Evolutionary conservation across 805 yeast species (phyloP).

Genomic region (Tetrapisispora taiwanensis): DNA sequence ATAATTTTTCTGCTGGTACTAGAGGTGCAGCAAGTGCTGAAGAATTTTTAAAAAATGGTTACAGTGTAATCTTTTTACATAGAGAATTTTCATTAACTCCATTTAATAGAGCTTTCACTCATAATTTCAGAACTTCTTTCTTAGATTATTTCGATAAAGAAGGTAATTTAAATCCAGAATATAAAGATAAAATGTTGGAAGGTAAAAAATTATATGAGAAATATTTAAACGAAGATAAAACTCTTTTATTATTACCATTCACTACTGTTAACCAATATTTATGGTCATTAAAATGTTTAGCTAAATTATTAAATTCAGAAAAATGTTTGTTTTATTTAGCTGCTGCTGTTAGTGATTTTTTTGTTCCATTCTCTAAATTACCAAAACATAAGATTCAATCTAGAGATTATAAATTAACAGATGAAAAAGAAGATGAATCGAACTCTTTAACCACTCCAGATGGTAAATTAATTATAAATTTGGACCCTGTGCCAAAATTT

Average conservation of each 20-base stretch:
- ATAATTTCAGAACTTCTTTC: constrained; percentile 66
- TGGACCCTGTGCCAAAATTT: constrained; percentile 95
- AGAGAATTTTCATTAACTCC: constrained; percentile 89
- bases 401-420: constrained; percentile 38
- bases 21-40: constrained; percentile 96
- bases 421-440: constrained; percentile 3
- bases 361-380: constrained; percentile 71
- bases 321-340: constrained; percentile 81
- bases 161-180: constrained; percentile 49
- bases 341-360: constrained; percentile 96
- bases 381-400: constrained; percentile 96
- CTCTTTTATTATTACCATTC: constrained; percentile 60
- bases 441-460: constrained; percentile 23
- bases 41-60: constrained; percentile 72
- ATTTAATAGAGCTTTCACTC: constrained; percentile 81
- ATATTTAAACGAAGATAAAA: constrained; percentile 20
- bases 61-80: constrained; percentile 87
- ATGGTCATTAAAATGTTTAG: constrained; percentile 65
- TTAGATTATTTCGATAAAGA: constrained; percentile 67
- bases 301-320: constrained; percentile 45
- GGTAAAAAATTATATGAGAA: constrained; percentile 37
- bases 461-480: constrained; percentile 70
- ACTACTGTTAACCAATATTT: constrained; percentile 92
- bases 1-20: constrained; percentile 95
- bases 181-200: constrained; percentile 50